These are phyloP conservation scores for Fusarium irregulare DNA, from an alignment of 2,329 filamentous ascomycete species.

Conservation along the genomic window DNA sequence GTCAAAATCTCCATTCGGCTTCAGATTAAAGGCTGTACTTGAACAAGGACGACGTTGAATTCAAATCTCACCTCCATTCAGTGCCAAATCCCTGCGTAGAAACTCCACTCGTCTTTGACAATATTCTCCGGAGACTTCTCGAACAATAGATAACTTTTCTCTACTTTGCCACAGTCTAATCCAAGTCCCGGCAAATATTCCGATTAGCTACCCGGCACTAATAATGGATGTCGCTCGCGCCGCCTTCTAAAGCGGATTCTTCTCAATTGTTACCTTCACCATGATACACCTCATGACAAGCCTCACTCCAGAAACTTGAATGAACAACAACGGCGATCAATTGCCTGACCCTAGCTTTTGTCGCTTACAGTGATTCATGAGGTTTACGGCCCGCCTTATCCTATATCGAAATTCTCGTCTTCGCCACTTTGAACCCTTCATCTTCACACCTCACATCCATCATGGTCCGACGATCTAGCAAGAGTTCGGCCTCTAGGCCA, in stretches of 20 bases:
- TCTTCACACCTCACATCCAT: neutral
- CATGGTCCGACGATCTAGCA: conserved; percentile 44
- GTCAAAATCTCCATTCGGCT: neutral
- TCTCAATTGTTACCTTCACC: conserved; percentile 54
- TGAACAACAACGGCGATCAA: conserved; percentile 3
- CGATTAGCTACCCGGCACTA: conserved; percentile 26
- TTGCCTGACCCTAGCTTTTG: neutral
- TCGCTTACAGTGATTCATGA: neutral
- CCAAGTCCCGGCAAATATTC: conserved; percentile 15
- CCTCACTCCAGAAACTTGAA: conserved; percentile 47
- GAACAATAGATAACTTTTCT: conserved; percentile 1
- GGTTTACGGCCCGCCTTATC: neutral
- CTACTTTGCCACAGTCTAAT: conserved; percentile 24
- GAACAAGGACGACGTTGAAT: neutral
- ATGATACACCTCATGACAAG: conserved; percentile 67
- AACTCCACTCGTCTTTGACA: neutral
- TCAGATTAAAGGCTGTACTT: conserved; percentile 1
- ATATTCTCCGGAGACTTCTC: neutral
- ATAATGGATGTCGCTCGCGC: conserved; percentile 42
- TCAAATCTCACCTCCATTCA: neutral
- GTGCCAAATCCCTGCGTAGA: neutral
- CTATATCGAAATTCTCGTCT: conserved; percentile 20
- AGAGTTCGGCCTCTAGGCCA: conserved; percentile 34
- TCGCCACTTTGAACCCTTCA: conserved; percentile 17
- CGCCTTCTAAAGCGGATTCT: conserved; percentile 61